Base-by-base conservation (phyloP, 768 basidiomycete species). In the Lentinula boryana region DNA sequence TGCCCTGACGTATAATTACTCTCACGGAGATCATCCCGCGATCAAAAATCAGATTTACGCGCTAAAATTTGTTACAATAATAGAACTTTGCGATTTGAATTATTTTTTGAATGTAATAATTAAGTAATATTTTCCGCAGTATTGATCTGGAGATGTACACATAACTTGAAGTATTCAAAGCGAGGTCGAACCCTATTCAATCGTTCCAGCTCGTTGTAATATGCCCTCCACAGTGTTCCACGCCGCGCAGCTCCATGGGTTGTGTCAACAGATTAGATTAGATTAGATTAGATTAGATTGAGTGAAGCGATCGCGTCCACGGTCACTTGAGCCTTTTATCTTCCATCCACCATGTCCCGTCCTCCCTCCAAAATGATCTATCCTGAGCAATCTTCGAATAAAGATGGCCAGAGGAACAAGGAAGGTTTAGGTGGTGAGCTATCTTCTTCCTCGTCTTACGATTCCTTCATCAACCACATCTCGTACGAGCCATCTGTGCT, bases 391-490 rank as follows among this genome's bases (percentile, higher is more conserved):
- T n/a, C 36, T 27, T 27, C 38, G 55, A 18, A 56, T 15, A 56
- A 56, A 23, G 55, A 56, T 56, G 55, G 55, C 7, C 55, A 56
- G 16, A 36, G 55, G 16, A 56, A 56, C 40, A 56, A 56, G 27
- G 55, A 56, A 43, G 55, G 55, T 21, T 21, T 56, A 15, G 55
- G 21, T 44, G 55, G 55, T 56, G 18, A 56, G 55, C 23, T 18
- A 10, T 56, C 23, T 7, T 43, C 15, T 27, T 6, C 5, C 38
- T 48, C 46, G 41, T n/a, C 16, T 13, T n/a, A 15, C 41, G 9
- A 10, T 43, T 43, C 13, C 41, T 3, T 15, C 41, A n/a, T 15
- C 41, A n/a, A 44, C n/a, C 7, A 7, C n/a, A 5, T 44, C 43
- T 18, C n/a, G 43, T n/a, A 18, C 43, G 43, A 5, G n/a, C 7